Percentiles rank a stretch among this genome's conserved stretches.
Evolutionary conservation across 768 basidiomycete genomes (phyloP).

Genomic region (Mycena chlorophos): DNA sequence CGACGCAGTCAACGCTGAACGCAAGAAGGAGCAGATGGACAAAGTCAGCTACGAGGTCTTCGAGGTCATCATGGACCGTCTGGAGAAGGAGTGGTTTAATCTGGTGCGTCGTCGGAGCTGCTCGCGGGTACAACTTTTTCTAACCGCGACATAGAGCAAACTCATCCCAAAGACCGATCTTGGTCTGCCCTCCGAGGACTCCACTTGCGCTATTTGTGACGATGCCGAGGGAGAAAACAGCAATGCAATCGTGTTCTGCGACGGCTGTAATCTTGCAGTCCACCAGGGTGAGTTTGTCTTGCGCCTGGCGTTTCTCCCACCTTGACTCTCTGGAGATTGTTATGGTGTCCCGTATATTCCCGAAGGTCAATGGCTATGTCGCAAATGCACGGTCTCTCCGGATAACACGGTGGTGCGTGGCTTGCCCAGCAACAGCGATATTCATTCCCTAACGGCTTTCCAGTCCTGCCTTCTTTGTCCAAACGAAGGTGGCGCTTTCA

Average conservation of each 20-base stretch:
- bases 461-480: constrained; percentile 96
- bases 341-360: constrained; percentile 99
- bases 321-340: constrained; percentile 63
- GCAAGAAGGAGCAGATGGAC: constrained; percentile 73
- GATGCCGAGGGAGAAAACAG: constrained; percentile 98
- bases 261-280: constrained; percentile 98
- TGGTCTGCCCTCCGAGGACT: constrained; percentile 90
- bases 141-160: constrained; percentile 68
- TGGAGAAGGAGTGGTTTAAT: constrained; percentile 99
- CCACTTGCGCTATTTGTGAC: constrained; percentile 95
- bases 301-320: neutral
- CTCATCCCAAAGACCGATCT: constrained; percentile 87
- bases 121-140: neutral
- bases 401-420: constrained; percentile 87
- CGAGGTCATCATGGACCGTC: constrained; percentile 94
- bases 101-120: constrained; percentile 55
- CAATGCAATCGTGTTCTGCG: constrained; percentile 98
- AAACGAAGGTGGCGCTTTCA: constrained; percentile 96
- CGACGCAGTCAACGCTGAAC: constrained; percentile 76
- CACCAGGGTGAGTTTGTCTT: constrained; percentile 88
- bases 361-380: constrained; percentile 98
- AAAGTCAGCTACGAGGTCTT: constrained; percentile 81
- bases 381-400: constrained; percentile 97
- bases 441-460: neutral
- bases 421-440: neutral